Conservation (phyloP, 1,139 yeast species). For the Diutina catenulata region DNA sequence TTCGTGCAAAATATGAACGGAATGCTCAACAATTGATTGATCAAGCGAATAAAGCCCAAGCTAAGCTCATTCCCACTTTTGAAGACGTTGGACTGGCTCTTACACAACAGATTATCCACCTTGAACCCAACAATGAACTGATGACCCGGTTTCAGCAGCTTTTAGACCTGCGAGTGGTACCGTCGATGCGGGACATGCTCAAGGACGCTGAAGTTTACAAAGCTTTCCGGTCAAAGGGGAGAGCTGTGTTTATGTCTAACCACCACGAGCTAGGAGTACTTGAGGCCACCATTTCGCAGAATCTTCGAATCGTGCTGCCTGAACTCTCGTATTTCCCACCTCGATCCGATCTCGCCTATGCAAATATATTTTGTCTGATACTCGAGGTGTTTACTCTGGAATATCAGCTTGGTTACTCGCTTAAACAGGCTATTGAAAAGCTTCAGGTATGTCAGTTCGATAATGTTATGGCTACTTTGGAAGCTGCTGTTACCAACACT, state of each 20-base stretch:
- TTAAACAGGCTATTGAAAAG: not conserved
- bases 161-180: not conserved
- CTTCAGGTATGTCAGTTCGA: not conserved
- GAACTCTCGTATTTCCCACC: not conserved
- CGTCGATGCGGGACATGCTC: not conserved
- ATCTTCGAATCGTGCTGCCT: not conserved
- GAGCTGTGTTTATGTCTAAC: not conserved
- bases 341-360: not conserved
- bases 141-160: not conserved
- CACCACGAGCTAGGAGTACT: not conserved
- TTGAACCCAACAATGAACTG: not conserved
- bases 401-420: not conserved
- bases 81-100: not conserved
- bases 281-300: not conserved
- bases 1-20: not conserved
- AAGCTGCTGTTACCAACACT: not conserved
- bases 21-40: not conserved
- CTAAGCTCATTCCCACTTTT: not conserved
- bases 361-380: not conserved
- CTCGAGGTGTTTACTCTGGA: slow-evolving; percentile 1
- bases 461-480: not conserved
- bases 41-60: not conserved
- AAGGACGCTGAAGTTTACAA: not conserved
- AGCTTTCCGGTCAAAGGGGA: not conserved
- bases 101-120: not conserved